phyloP scores from a whole-genome alignment of 2,329 filamentous ascomycete genomes.

The Colletotrichum somersetense region DNA sequence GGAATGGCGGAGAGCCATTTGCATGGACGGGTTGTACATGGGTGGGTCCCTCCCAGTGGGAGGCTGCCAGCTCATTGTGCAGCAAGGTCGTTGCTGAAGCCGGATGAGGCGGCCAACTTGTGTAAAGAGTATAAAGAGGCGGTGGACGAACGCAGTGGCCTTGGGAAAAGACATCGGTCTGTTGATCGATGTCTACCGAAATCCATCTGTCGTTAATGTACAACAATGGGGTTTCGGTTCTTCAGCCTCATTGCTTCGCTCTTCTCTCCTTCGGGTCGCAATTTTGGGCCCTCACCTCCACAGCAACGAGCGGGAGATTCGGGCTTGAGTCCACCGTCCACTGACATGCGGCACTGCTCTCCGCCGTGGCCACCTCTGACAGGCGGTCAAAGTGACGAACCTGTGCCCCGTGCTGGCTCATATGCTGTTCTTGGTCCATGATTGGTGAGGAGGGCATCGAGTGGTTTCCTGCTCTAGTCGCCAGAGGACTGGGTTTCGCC shows the following conservation, averaged over 20 bases:
- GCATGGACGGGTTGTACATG: slow-evolving; percentile 41
- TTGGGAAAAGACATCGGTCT: background rate
- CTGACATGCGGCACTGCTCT: slow-evolving; percentile 25
- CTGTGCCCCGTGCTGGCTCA: slow-evolving; percentile 41
- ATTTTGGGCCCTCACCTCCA: slow-evolving; percentile 17
- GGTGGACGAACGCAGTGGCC: slow-evolving; percentile 35
- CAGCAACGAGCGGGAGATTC: slow-evolving; percentile 17
- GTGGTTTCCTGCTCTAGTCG: slow-evolving; percentile 33
- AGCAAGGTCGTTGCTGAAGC: slow-evolving; percentile 41
- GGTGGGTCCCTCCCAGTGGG: slow-evolving; percentile 42
- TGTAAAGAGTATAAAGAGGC: slow-evolving; percentile 38
- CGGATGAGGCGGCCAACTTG: slow-evolving; percentile 30
- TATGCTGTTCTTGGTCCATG: slow-evolving; percentile 30
- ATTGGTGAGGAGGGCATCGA: slow-evolving; percentile 41
- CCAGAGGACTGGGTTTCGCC: slow-evolving; percentile 23
- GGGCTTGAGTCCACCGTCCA: slow-evolving; percentile 7
- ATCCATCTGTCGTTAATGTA: background rate
- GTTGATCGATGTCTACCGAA: background rate
- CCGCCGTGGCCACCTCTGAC: slow-evolving; percentile 38
- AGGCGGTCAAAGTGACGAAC: slow-evolving; percentile 42
- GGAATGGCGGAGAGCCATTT: slow-evolving; percentile 40
- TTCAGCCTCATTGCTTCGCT: slow-evolving; percentile 36
- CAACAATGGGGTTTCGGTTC: background rate
- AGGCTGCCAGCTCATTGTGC: slow-evolving; percentile 44
- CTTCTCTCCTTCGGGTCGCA: slow-evolving; percentile 19